Evolutionary conservation across 345 rosid species (phyloP).

Genomic region (Isatis tinctoria): DNA sequence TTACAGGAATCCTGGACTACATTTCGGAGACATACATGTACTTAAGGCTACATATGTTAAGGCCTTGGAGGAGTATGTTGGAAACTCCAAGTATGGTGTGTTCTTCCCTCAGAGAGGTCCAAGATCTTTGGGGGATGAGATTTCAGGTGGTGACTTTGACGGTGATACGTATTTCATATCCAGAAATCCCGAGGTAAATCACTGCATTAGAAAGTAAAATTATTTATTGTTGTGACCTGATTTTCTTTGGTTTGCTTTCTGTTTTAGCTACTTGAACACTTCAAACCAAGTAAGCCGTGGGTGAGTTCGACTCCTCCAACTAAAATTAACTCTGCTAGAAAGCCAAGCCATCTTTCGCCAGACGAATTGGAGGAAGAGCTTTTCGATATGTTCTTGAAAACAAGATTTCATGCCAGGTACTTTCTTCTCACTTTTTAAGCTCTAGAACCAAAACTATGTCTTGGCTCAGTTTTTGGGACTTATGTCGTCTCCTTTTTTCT

Average conservation of each 20-base stretch:
- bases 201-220: background rate
- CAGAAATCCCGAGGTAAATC: slow-evolving; percentile 58
- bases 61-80: slow-evolving; percentile 50
- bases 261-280: slow-evolving; percentile 57
- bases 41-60: slow-evolving; percentile 56
- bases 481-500: slow-evolving; percentile 4
- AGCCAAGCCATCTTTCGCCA: slow-evolving; percentile 43
- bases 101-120: slow-evolving; percentile 64
- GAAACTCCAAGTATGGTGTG: slow-evolving; percentile 73
- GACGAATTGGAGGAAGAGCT: slow-evolving; percentile 58
- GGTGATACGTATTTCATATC: slow-evolving; percentile 78
- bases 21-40: slow-evolving; percentile 80
- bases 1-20: slow-evolving; percentile 75
- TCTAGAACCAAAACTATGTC: too few relatives aligned
- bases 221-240: slow-evolving; percentile 15
- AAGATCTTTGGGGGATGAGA: slow-evolving; percentile 77
- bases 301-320: slow-evolving; percentile 30
- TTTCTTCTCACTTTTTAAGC: background rate
- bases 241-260: background rate
- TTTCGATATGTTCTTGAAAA: slow-evolving; percentile 45
- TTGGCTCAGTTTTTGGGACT: background rate
- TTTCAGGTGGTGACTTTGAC: slow-evolving; percentile 78
- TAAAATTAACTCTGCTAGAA: background rate
- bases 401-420: slow-evolving; percentile 61
- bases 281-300: slow-evolving; percentile 57